phyloP scores from a whole-genome alignment of 768 basidiomycete species.

The Crassisporium funariophilum region DNA sequence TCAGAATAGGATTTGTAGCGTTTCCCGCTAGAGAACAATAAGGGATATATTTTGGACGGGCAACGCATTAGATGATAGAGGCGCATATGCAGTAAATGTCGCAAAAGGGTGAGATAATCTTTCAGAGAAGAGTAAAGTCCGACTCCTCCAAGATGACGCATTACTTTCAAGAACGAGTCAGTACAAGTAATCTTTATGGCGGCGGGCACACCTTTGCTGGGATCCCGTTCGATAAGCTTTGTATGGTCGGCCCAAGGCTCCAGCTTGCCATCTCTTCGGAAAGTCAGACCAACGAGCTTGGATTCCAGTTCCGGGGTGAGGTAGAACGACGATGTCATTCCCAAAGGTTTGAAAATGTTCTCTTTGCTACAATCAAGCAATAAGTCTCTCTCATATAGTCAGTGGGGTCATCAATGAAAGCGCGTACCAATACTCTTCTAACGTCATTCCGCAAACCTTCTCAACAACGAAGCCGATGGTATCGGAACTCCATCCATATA shows the following conservation, averaged over 20 bases:
- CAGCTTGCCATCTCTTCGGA: conserved; percentile 24
- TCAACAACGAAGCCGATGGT: conserved; percentile 33
- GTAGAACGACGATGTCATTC: conserved; percentile 29
- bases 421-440: conserved; percentile 32
- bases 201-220: conserved; percentile 18
- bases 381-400: background rate
- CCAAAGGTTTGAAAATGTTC: conserved; percentile 32
- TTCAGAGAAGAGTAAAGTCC: conserved; percentile 27
- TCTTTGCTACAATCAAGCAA: conserved; percentile 20
- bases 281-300: conserved; percentile 19
- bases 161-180: conserved; percentile 12
- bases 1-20: conserved; percentile 16
- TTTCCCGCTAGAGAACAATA: conserved; percentile 13
- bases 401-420: background rate
- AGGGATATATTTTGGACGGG: background rate
- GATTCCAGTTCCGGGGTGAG: conserved; percentile 25
- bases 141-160: conserved; percentile 26
- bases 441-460: conserved; percentile 25
- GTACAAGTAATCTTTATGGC: background rate
- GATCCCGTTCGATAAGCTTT: conserved; percentile 24
- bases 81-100: conserved; percentile 30
- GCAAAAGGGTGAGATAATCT: conserved; percentile 29
- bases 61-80: background rate
- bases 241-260: conserved; percentile 15
- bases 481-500: conserved; percentile 33